Percentiles rank a stretch among this genome's conserved stretches.
These are phyloP conservation scores for Lolium multiflorum DNA, from an alignment of 176 grass and related monocot species.

Conservation along the genomic window DNA sequence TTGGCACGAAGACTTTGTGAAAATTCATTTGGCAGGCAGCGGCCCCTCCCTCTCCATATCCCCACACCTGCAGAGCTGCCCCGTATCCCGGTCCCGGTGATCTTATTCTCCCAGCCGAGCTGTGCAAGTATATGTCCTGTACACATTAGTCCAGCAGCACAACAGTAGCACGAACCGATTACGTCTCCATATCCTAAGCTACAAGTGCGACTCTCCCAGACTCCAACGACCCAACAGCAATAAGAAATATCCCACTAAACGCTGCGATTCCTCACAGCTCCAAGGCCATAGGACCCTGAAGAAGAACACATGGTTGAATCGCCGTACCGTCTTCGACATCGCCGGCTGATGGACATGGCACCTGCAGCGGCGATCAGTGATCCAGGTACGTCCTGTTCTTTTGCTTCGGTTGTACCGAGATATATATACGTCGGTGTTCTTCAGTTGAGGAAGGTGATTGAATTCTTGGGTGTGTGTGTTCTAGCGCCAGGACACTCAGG, in stretches of 20 bases:
- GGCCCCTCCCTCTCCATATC: constrained; percentile 33
- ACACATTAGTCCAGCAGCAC: constrained; percentile 33
- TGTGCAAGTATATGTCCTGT: constrained; percentile 29
- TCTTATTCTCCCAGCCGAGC: constrained; percentile 28
- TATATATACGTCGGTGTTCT: no score
- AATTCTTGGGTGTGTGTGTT: constrained; percentile 6
- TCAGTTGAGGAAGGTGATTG: neutral
- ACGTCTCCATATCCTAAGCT: constrained; percentile 5
- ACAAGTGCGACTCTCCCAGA: constrained; percentile 17
- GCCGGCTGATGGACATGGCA: constrained; percentile 49
- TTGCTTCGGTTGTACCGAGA: no score
- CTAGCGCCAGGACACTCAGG: constrained; percentile 43
- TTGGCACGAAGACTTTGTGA: constrained; percentile 6
- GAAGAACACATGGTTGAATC: constrained; percentile 2
- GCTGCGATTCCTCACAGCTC: constrained; percentile 14
- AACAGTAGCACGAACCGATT: constrained; percentile 30
- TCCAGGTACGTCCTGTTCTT: constrained; percentile 12
- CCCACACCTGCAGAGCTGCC: constrained; percentile 12
- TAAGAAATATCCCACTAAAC: constrained; percentile 23
- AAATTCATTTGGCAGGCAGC: constrained; percentile 13
- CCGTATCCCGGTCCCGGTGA: constrained; percentile 3
- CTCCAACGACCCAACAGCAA: constrained; percentile 34
- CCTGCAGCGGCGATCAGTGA: neutral
- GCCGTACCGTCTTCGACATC: constrained; percentile 34
- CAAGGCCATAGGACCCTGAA: constrained; percentile 14